Evolutionary conservation across 116 monocot genomes (phyloP).

Genomic region (Dioscorea cayenensis): DNA sequence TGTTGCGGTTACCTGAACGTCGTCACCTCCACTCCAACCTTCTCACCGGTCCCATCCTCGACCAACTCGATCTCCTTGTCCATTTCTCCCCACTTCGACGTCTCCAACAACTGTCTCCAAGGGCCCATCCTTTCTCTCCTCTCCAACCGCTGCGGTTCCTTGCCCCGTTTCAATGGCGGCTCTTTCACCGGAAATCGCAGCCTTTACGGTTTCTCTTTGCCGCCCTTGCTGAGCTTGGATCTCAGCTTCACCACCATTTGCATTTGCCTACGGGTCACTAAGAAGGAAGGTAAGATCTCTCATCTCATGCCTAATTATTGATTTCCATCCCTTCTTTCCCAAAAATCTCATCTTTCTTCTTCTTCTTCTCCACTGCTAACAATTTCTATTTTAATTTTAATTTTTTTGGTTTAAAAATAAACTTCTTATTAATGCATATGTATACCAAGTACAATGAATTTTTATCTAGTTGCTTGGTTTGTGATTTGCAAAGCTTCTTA

Average conservation of each 20-base stretch:
- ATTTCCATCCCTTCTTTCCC: conserved; percentile 1
- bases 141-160: conserved; percentile 33
- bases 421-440: too few species aligned
- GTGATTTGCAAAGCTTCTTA: too few species aligned
- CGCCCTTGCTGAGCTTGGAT: conserved; percentile 49
- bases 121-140: conserved; percentile 59
- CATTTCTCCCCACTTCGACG: conserved; percentile 73
- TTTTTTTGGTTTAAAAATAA: too few species aligned
- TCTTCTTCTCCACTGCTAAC: neutral
- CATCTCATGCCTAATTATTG: conserved; percentile 68
- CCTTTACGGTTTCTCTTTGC: conserved; percentile 73
- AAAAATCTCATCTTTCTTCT: conserved; percentile 3
- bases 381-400: conserved; percentile 3
- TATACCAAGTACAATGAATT: too few species aligned
- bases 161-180: conserved; percentile 69
- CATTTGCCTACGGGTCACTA: conserved; percentile 57
- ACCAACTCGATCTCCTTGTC: conserved; percentile 55
- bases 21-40: too few species aligned
- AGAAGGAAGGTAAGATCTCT: conserved; percentile 57
- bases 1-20: conserved; percentile 86
- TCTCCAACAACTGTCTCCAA: conserved; percentile 58
- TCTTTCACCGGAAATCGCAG: conserved; percentile 67
- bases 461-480: too few species aligned
- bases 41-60: conserved; percentile 65
- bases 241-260: conserved; percentile 89